phyloP scores from a whole-genome alignment of 2,329 filamentous ascomycete genomes.

The Aspergillus japonicus region DNA sequence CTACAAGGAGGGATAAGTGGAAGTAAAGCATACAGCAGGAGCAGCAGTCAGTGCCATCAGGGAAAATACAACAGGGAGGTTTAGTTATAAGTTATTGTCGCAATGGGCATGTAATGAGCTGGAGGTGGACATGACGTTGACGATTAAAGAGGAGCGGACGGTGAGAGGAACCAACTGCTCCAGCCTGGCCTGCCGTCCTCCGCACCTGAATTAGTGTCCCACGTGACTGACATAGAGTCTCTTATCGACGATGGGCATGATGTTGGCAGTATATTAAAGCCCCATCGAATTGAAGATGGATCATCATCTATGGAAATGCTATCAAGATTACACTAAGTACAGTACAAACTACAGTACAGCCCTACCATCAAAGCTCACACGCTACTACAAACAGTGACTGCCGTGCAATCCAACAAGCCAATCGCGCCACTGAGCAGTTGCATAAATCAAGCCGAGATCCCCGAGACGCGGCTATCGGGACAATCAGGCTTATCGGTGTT shows the following conservation, averaged over 20 bases:
- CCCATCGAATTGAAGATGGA: neutral
- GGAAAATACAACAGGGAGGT: neutral
- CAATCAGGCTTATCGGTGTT: slow-evolving; percentile 7
- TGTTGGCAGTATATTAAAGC: neutral
- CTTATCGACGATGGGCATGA: neutral
- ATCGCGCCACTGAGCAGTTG: too few relatives aligned
- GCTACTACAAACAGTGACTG: too few relatives aligned
- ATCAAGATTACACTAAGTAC: too few relatives aligned
- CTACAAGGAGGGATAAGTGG: neutral
- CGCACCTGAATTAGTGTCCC: neutral
- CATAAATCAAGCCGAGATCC: neutral
- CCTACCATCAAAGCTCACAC: too few relatives aligned
- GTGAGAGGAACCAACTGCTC: neutral
- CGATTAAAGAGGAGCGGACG: neutral
- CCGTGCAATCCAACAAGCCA: neutral
- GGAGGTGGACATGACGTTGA: neutral
- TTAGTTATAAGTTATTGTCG: neutral
- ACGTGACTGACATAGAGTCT: neutral
- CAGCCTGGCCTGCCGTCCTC: neutral
- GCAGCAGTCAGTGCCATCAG: neutral
- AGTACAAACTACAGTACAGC: too few relatives aligned
- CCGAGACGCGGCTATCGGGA: slow-evolving; percentile 1
- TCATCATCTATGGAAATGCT: too few relatives aligned
- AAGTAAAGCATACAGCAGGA: neutral
- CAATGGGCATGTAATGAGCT: neutral